Percentiles rank a stretch among this genome's conserved stretches.
Conservation (phyloP, 345 rosid genomes). For the Carallia pectinifolia region DNA sequence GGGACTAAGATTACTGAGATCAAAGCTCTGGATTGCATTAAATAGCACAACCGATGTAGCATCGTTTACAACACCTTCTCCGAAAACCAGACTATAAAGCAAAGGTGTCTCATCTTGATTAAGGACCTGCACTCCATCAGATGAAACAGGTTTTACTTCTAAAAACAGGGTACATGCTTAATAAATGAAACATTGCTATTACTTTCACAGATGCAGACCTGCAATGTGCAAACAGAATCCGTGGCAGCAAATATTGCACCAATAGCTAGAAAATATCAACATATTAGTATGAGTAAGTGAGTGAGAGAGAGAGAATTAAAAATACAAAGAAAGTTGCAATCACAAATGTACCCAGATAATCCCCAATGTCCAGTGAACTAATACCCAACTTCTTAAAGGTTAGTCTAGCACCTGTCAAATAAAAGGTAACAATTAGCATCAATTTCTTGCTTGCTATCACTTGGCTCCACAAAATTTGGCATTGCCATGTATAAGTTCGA, state of each 20-base stretch:
- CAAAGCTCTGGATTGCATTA: constrained; percentile 97
- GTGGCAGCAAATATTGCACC: constrained; percentile 99
- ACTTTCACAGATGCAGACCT: constrained; percentile 45
- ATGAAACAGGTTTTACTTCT: constrained; percentile 16
- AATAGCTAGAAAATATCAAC: constrained; percentile 57
- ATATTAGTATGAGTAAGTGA: constrained; percentile 2
- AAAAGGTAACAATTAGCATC: constrained; percentile 11
- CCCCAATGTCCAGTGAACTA: constrained; percentile 72
- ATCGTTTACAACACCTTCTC: constrained; percentile 99
- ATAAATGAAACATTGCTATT: neutral
- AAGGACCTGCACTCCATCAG: constrained; percentile 60
- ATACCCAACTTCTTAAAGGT: constrained; percentile 62
- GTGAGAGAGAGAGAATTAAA: neutral
- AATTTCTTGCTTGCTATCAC: no score
- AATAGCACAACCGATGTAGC: constrained; percentile 98
- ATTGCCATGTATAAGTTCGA: constrained; percentile 3
- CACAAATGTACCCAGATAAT: constrained; percentile 60
- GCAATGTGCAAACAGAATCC: constrained; percentile 99
- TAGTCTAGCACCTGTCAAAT: constrained; percentile 62
- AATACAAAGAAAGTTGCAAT: constrained; percentile 11
- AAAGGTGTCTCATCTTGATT: constrained; percentile 98
- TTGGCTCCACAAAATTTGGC: constrained; percentile 2
- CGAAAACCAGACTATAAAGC: constrained; percentile 95
- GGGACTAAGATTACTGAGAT: constrained; percentile 58
- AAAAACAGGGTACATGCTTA: neutral